Conservation (phyloP, 805 yeast genomes). For the Schwanniomyces occidentalis region DNA sequence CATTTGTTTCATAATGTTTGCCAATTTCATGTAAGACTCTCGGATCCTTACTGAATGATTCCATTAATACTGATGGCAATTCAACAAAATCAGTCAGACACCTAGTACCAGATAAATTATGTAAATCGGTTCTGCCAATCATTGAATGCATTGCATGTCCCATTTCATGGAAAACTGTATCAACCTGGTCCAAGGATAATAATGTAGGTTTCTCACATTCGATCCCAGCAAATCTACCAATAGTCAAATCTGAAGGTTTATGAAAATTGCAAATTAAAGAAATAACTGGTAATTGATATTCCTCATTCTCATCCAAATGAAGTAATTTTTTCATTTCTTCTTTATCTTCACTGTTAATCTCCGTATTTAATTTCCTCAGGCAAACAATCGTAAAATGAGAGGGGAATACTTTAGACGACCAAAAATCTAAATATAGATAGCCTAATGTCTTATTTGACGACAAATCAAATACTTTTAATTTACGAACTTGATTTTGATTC, state of each 20-base stretch:
- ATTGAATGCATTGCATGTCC: conserved; percentile 99
- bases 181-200: conserved; percentile 75
- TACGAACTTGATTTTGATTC: conserved; percentile 76
- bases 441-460: conserved; percentile 64
- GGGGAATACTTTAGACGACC: conserved; percentile 78
- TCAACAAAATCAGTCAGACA: conserved; percentile 97
- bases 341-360: conserved; percentile 31
- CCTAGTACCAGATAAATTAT: conserved; percentile 91
- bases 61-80: conserved; percentile 95
- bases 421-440: conserved; percentile 82
- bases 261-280: conserved; percentile 84
- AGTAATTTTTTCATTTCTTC: conserved; percentile 24
- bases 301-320: conserved; percentile 44
- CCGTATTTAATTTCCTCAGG: conserved; percentile 72
- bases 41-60: conserved; percentile 81
- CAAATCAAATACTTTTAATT: conserved; percentile 66
- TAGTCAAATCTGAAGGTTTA: conserved; percentile 27
- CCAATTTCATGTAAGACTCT: conserved; percentile 75
- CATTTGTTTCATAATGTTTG: conserved; percentile 66
- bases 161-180: conserved; percentile 96
- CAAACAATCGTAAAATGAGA: conserved; percentile 97
- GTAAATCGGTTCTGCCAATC: conserved; percentile 88
- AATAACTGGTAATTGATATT: conserved; percentile 84
- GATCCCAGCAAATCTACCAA: conserved; percentile 28
- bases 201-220: conserved; percentile 46